These are phyloP conservation scores for Aspergillus incahuasiensis DNA, from an alignment of 495 filamentous ascomycete species.

Conservation along the genomic window DNA sequence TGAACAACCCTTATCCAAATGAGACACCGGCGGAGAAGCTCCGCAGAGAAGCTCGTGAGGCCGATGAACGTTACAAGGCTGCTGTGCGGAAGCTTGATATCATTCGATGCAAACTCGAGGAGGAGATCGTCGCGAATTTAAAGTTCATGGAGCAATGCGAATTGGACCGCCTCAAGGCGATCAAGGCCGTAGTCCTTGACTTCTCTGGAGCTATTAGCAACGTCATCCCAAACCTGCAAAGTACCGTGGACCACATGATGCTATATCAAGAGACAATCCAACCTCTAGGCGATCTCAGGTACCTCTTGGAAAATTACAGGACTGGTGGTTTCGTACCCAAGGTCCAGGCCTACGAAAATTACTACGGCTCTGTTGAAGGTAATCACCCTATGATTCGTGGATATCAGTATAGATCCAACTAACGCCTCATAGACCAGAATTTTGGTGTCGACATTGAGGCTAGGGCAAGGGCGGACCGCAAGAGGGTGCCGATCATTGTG, in stretches of 20 bases:
- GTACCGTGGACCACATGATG: slow-evolving; percentile 97
- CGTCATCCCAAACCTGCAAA: slow-evolving; percentile 92
- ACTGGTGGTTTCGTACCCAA: slow-evolving; percentile 88
- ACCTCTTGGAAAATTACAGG: slow-evolving; percentile 95
- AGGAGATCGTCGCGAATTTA: slow-evolving; percentile 86
- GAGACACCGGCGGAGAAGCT: slow-evolving; percentile 85
- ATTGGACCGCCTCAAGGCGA: slow-evolving; percentile 90
- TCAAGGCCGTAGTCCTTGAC: slow-evolving; percentile 95
- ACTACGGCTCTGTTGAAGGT: slow-evolving; percentile 94
- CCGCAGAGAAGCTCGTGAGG: slow-evolving; percentile 81
- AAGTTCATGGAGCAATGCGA: slow-evolving; percentile 98
- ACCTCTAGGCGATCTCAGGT: slow-evolving; percentile 83
- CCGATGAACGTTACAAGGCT: slow-evolving; percentile 90
- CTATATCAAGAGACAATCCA: slow-evolving; percentile 98
- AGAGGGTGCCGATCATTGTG: slow-evolving; percentile 88
- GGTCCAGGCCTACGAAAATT: slow-evolving; percentile 96
- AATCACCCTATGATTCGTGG: slow-evolving; percentile 1
- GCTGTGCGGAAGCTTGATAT: slow-evolving; percentile 79
- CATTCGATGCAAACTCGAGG: slow-evolving; percentile 88
- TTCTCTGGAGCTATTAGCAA: slow-evolving; percentile 98
- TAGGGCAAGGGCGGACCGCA: slow-evolving; percentile 84
- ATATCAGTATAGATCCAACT: neutral
- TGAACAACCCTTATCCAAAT: slow-evolving; percentile 83
- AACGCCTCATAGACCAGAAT: slow-evolving; percentile 64
- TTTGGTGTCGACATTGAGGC: slow-evolving; percentile 97